A percentile compares a stretch with the other conserved stretches of the same genome.
Conservation (phyloP, 345 rosid species). For the Salix koriyanagi region DNA sequence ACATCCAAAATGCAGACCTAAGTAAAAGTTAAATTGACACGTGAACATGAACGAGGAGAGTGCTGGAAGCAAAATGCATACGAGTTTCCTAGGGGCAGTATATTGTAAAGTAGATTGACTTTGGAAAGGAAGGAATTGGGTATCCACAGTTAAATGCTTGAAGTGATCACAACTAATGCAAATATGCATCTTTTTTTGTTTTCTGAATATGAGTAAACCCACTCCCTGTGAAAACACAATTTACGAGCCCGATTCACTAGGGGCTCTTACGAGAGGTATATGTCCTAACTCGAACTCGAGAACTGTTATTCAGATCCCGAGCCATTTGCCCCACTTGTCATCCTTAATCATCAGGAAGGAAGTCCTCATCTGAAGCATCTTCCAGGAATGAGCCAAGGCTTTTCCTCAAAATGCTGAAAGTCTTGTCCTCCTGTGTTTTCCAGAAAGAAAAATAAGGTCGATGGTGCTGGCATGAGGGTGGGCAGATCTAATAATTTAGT, state of each 20-base stretch:
- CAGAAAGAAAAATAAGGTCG: background rate
- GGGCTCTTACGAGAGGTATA: no score
- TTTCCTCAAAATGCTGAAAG: constrained; percentile 73
- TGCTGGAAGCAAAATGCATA: background rate
- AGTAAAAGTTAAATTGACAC: background rate
- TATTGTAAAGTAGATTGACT: background rate
- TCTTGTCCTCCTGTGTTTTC: constrained; percentile 55
- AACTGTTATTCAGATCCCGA: no score
- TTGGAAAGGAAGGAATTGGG: background rate
- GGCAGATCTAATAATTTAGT: background rate
- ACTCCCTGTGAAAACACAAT: no score
- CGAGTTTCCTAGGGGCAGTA: background rate
- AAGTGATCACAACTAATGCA: background rate
- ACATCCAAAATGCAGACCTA: background rate
- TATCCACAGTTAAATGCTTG: background rate
- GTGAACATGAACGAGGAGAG: background rate
- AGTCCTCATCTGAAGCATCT: constrained; percentile 67
- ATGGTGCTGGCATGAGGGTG: background rate
- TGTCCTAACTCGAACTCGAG: no score
- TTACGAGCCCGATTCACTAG: accelerated
- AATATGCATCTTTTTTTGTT: background rate
- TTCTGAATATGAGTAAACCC: no score
- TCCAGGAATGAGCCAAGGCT: constrained; percentile 65
- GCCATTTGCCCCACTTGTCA: no score
- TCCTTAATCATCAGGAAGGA: constrained; percentile 53